Percentiles rank a stretch among this genome's conserved stretches.
Conservation (phyloP, 2,329 filamentous ascomycete genomes). For the Aspergillus tanneri region DNA sequence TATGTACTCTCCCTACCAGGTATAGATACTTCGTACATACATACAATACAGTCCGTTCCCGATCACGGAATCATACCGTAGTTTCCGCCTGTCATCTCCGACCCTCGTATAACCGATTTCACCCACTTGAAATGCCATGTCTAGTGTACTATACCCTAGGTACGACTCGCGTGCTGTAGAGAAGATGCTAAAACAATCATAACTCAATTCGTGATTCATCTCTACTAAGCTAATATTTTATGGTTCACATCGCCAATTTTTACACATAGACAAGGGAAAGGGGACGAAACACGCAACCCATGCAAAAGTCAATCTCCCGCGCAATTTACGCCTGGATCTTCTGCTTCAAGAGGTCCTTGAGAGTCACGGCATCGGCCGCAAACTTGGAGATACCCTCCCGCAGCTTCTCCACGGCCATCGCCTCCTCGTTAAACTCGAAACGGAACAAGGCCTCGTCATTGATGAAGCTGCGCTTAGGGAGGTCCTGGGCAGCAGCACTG, state of each 20-base stretch:
- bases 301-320: constrained; percentile 9
- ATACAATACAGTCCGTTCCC: too few species aligned
- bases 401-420: constrained; percentile 99
- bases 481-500: constrained; percentile 64
- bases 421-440: constrained; percentile 99
- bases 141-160: too few species aligned
- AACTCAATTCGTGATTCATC: constrained; percentile 25
- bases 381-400: constrained; percentile 99
- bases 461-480: constrained; percentile 89
- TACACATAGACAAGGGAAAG: constrained; percentile 18
- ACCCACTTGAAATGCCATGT: too few species aligned
- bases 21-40: too few species aligned
- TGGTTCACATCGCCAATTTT: constrained; percentile 25
- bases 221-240: constrained; percentile 23
- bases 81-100: too few species aligned
- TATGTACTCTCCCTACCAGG: too few species aligned
- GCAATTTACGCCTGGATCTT: constrained; percentile 64
- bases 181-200: constrained; percentile 8
- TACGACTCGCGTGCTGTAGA: too few species aligned
- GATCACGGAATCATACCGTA: too few species aligned
- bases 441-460: constrained; percentile 87
- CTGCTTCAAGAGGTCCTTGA: constrained; percentile 86
- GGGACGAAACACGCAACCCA: constrained; percentile 3
- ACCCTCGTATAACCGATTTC: too few species aligned
- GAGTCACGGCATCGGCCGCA: constrained; percentile 87